These are phyloP conservation scores for Phialophora tarda DNA, from an alignment of 2,329 filamentous ascomycete species.

Conservation along the genomic window DNA sequence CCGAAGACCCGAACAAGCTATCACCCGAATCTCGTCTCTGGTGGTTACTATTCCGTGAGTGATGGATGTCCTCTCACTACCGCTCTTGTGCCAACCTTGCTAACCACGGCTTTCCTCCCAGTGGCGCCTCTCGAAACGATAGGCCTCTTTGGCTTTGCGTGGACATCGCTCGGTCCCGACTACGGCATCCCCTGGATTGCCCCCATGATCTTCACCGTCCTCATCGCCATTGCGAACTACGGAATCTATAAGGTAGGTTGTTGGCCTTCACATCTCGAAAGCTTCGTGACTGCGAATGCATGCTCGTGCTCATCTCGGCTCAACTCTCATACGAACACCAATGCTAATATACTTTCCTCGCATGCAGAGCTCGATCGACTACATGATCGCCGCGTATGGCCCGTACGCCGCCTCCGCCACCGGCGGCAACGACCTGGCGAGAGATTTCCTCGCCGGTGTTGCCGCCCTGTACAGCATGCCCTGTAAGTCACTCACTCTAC, in stretches of 20 bases:
- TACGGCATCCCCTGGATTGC: constrained; percentile 62
- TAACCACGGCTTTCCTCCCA: constrained; percentile 27
- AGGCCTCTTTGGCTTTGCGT: constrained; percentile 67
- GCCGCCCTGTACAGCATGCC: constrained; percentile 65
- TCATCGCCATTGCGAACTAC: constrained; percentile 68
- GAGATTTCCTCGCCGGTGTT: constrained; percentile 67
- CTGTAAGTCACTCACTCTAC: too few species aligned
- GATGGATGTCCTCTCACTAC: background rate
- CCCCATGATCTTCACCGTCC: constrained; percentile 63
- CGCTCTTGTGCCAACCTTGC: background rate
- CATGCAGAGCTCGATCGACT: constrained; percentile 65
- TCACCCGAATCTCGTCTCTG: constrained; percentile 68
- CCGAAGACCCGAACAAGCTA: constrained; percentile 52
- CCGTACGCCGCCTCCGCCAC: constrained; percentile 68
- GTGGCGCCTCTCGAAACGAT: constrained; percentile 63
- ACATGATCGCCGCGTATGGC: constrained; percentile 70
- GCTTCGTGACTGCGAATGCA: background rate
- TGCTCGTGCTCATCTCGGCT: constrained; percentile 21
- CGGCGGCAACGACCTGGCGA: constrained; percentile 68
- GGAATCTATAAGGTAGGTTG: constrained; percentile 39
- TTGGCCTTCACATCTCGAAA: background rate
- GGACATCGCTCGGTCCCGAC: constrained; percentile 61
- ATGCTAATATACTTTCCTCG: background rate
- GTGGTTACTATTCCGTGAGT: constrained; percentile 61
- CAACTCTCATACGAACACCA: constrained; percentile 9